Conservation (phyloP, 371 early-diverging fungal genomes). For the Lichtheimia ramosa region DNA sequence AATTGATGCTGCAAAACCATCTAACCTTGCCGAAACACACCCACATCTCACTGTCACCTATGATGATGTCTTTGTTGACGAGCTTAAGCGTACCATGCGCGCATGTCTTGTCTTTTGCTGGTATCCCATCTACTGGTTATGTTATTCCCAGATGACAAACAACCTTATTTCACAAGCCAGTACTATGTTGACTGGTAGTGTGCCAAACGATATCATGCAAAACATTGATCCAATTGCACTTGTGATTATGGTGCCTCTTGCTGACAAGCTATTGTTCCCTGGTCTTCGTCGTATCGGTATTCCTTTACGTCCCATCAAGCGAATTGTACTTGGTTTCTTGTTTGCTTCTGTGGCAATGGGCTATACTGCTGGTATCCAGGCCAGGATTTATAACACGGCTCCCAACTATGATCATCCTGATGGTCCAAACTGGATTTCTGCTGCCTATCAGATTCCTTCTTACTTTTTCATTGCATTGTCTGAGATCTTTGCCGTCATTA, state of each 20-base stretch:
- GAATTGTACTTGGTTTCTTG: slow-evolving; percentile 73
- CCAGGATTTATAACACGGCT: slow-evolving; percentile 56
- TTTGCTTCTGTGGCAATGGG: slow-evolving; percentile 65
- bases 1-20: slow-evolving; percentile 40
- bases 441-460: slow-evolving; percentile 70
- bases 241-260: slow-evolving; percentile 70
- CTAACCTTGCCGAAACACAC: slow-evolving; percentile 22
- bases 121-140: slow-evolving; percentile 79
- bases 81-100: slow-evolving; percentile 60
- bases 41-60: slow-evolving; percentile 51
- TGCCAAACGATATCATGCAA: slow-evolving; percentile 60
- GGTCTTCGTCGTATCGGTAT: slow-evolving; percentile 61
- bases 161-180: slow-evolving; percentile 71
- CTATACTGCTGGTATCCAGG: slow-evolving; percentile 74
- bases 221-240: slow-evolving; percentile 67
- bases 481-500: slow-evolving; percentile 74
- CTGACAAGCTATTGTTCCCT: slow-evolving; percentile 71
- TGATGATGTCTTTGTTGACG: slow-evolving; percentile 76
- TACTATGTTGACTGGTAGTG: slow-evolving; percentile 53
- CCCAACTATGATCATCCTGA: slow-evolving; percentile 25
- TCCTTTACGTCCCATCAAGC: slow-evolving; percentile 65
- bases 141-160: slow-evolving; percentile 74
- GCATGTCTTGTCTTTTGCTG: slow-evolving; percentile 76
- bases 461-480: slow-evolving; percentile 68
- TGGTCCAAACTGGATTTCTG: slow-evolving; percentile 48